These are phyloP conservation scores for Eutypa lata DNA, from an alignment of 2,329 filamentous ascomycete genomes.

Conservation along the genomic window DNA sequence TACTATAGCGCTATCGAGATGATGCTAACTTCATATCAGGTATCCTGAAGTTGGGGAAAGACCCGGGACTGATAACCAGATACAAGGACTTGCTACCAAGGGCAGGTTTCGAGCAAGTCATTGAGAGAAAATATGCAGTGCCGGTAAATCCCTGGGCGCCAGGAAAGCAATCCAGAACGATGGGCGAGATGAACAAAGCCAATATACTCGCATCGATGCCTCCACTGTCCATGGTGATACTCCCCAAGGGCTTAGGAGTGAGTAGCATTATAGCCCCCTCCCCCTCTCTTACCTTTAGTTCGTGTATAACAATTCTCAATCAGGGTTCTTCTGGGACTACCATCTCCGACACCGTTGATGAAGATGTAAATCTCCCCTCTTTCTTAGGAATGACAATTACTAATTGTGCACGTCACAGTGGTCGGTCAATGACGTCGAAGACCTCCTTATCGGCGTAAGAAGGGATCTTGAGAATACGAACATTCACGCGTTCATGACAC, in stretches of 20 bases:
- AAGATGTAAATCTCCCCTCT: too few relatives aligned
- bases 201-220: background rate
- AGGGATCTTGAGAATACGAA: conserved; percentile 24
- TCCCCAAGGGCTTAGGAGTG: conserved; percentile 8
- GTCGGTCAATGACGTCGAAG: conserved; percentile 20
- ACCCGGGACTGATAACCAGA: background rate
- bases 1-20: background rate
- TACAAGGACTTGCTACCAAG: background rate
- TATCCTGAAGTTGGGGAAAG: conserved; percentile 3
- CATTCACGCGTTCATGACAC: conserved; percentile 26
- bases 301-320: too few relatives aligned
- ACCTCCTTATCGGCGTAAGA: conserved; percentile 17
- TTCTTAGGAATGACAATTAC: background rate
- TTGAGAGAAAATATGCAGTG: background rate
- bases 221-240: background rate
- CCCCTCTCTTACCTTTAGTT: too few relatives aligned
- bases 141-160: background rate
- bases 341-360: too few relatives aligned
- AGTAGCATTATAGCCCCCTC: background rate
- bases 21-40: background rate
- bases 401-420: conserved; percentile 7
- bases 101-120: background rate
- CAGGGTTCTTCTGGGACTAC: too few relatives aligned
- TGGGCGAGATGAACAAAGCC: background rate
- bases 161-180: background rate